These are phyloP conservation scores for Boletus rufocinnamomeus DNA, from an alignment of 768 basidiomycete species.

Conservation along the genomic window DNA sequence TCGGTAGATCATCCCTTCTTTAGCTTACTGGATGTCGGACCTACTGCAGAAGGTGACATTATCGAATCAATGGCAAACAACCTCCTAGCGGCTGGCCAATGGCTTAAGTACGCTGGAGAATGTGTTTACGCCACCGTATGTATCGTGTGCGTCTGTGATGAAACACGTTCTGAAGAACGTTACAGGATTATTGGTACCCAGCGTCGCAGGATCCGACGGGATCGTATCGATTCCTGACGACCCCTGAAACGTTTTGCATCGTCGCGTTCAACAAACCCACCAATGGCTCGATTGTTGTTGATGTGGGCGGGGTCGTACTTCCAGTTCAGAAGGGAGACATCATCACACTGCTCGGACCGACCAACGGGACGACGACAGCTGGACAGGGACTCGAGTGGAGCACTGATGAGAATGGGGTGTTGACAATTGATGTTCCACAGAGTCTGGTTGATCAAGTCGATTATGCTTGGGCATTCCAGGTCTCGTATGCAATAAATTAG, in stretches of 20 bases:
- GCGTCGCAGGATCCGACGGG: slow-evolving; percentile 39
- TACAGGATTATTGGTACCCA: slow-evolving; percentile 50
- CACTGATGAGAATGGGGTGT: slow-evolving; percentile 23
- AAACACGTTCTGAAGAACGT: neutral
- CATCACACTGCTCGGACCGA: slow-evolving; percentile 32
- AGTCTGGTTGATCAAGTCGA: slow-evolving; percentile 27
- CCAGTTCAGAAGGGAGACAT: slow-evolving; percentile 47
- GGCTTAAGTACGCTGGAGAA: slow-evolving; percentile 50
- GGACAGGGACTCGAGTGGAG: slow-evolving; percentile 32
- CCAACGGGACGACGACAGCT: slow-evolving; percentile 15
- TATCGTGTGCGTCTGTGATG: neutral
- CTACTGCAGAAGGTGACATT: slow-evolving; percentile 55
- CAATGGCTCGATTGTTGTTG: slow-evolving; percentile 37
- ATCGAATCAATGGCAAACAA: slow-evolving; percentile 49
- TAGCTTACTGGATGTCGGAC: slow-evolving; percentile 54
- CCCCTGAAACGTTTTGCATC: slow-evolving; percentile 50
- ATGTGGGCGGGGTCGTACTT: slow-evolving; percentile 36
- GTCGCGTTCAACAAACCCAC: slow-evolving; percentile 43
- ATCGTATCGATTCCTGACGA: slow-evolving; percentile 49
- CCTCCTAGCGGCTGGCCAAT: slow-evolving; percentile 49
- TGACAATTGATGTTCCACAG: slow-evolving; percentile 34
- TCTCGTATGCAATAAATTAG: slow-evolving; percentile 30
- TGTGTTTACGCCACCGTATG: slow-evolving; percentile 55
- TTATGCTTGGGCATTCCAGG: slow-evolving; percentile 45
- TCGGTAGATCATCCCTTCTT: neutral